Conservation (phyloP, 2,329 filamentous ascomycete genomes). For the Fusarium proliferatum region DNA sequence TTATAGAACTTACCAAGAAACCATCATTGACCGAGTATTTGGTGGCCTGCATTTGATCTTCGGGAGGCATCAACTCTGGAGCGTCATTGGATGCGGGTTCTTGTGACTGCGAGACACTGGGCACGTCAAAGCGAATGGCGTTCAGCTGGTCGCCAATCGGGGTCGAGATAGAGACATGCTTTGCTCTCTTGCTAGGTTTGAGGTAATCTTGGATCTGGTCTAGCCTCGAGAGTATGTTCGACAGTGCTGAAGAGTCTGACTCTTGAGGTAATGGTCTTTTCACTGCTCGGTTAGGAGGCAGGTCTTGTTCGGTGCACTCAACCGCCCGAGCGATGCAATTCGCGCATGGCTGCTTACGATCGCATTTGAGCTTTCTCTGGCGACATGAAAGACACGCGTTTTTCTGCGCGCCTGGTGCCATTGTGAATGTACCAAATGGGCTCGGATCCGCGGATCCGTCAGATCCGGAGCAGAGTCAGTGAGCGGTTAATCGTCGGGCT, state of each 20-base stretch:
- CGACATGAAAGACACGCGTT: conserved; percentile 2
- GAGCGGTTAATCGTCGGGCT: neutral
- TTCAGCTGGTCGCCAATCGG: neutral
- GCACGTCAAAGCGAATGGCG: neutral
- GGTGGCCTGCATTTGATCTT: neutral
- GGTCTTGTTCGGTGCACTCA: neutral
- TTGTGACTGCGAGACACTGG: rapidly evolving
- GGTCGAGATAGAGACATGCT: rapidly evolving
- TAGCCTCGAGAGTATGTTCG: neutral
- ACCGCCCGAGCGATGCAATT: neutral
- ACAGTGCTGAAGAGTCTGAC: neutral
- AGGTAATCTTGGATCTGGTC: neutral
- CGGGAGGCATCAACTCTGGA: neutral
- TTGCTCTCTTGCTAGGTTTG: rapidly evolving
- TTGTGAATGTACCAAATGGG: neutral
- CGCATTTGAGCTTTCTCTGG: neutral
- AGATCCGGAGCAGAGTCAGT: too few relatives aligned
- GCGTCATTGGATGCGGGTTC: too few relatives aligned
- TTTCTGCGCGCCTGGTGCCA: neutral
- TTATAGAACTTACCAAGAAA: neutral
- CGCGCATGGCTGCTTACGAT: neutral
- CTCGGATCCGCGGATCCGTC: neutral
- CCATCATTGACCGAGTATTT: neutral
- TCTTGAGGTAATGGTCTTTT: neutral
- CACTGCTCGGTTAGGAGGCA: neutral